phyloP scores from a whole-genome alignment of 345 rosid genomes.

The Euphorbia tirucalli region DNA sequence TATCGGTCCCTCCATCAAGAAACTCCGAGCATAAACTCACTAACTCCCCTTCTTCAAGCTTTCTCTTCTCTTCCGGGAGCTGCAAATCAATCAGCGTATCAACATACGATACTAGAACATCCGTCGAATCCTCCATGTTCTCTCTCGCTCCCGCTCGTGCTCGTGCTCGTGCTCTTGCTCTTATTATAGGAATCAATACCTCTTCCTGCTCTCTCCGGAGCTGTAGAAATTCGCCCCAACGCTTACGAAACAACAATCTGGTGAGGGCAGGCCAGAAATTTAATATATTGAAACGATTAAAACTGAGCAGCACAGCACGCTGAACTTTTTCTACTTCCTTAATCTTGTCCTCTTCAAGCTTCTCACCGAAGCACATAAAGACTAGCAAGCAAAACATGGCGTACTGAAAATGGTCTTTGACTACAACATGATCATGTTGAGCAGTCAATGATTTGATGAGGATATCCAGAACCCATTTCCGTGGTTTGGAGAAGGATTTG shows the following conservation, averaged over 20 bases:
- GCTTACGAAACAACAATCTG: not conserved
- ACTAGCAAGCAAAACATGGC: not conserved
- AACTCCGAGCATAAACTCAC: not conserved
- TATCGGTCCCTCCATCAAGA: not conserved
- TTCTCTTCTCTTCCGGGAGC: conserved; percentile 1
- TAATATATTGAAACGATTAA: not conserved
- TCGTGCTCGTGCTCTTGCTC: not conserved
- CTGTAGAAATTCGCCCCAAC: not conserved
- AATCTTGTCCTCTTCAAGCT: not conserved
- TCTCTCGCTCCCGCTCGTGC: not conserved
- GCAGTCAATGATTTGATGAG: not conserved
- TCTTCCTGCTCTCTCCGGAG: not conserved
- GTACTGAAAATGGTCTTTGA: not conserved
- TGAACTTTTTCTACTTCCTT: not conserved
- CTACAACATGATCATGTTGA: not conserved
- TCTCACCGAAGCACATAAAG: not conserved
- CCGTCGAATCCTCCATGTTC: not conserved
- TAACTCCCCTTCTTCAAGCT: not conserved
- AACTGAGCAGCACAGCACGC: not conserved
- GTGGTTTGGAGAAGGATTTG: not conserved
- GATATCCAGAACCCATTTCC: not conserved
- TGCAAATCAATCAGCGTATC: not conserved
- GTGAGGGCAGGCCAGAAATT: not conserved
- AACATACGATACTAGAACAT: not conserved
- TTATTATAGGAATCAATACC: not conserved